Conservation (phyloP, 225 moss, liverwort and hornwort genomes). For the Polytrichum commune region DNA sequence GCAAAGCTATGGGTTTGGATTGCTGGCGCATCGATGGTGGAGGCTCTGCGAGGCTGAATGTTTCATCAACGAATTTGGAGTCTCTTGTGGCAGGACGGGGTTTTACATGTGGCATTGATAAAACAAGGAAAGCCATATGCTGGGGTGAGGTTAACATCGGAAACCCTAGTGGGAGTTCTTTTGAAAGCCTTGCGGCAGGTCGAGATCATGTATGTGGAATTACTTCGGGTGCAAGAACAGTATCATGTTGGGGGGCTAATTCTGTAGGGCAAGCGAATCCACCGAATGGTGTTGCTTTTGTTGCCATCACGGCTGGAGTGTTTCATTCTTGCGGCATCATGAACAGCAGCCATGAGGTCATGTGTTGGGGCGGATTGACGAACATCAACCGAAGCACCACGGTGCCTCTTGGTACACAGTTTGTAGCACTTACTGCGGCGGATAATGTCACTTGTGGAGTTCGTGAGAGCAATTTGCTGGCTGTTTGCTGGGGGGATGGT, state of each 20-base stretch:
- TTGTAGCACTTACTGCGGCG: conserved; percentile 41
- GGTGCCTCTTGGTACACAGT: conserved; percentile 22
- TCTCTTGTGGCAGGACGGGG: conserved; percentile 46
- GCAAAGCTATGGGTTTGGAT: conserved; percentile 17
- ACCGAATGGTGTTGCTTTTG: conserved; percentile 28
- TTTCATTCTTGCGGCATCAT: conserved; percentile 49
- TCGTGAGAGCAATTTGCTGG: conserved; percentile 46
- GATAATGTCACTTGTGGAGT: conserved; percentile 62
- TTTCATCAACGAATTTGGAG: conserved; percentile 9
- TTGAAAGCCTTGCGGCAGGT: conserved; percentile 52
- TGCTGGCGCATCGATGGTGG: conserved; percentile 45
- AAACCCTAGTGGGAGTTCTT: conserved; percentile 1
- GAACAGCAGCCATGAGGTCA: conserved; percentile 29
- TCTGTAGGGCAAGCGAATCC: conserved; percentile 24
- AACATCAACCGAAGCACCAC: conserved; percentile 11
- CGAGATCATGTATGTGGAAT: conserved; percentile 57
- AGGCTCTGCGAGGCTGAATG: not conserved
- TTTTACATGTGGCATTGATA: conserved; percentile 42
- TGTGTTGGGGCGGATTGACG: conserved; percentile 26
- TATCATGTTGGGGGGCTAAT: conserved; percentile 51
- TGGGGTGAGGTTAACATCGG: conserved; percentile 38
- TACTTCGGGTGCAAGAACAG: conserved; percentile 15
- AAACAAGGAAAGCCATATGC: conserved; percentile 20
- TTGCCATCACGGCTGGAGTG: conserved; percentile 35
- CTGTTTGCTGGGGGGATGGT: conserved; percentile 51